Conservation (phyloP, 805 yeast genomes). For the Spathaspora boniae region DNA sequence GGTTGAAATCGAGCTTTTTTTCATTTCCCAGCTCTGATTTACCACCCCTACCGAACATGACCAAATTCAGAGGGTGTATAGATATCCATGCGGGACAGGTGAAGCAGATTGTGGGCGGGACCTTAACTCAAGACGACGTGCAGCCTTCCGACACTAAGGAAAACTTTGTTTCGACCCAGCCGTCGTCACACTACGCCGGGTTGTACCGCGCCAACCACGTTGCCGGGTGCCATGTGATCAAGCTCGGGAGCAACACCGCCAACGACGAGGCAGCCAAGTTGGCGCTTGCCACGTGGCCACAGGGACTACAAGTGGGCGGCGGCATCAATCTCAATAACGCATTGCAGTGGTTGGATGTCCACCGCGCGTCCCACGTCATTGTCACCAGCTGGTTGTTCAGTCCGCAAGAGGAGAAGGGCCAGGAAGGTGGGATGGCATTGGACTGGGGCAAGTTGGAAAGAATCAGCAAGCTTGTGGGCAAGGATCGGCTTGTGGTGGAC, state of each 20-base stretch:
- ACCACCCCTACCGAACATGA: slow-evolving; percentile 47
- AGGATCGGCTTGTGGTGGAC: slow-evolving; percentile 72
- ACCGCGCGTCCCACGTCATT: slow-evolving; percentile 82
- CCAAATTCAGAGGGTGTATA: slow-evolving; percentile 88
- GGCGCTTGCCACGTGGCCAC: slow-evolving; percentile 76
- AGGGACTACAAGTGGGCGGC: slow-evolving; percentile 82
- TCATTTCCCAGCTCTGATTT: slow-evolving; percentile 1
- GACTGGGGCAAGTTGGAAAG: slow-evolving; percentile 49
- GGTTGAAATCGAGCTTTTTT: too few species aligned
- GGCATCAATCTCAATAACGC: slow-evolving; percentile 82
- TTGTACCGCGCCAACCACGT: slow-evolving; percentile 61
- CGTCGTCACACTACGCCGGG: slow-evolving; percentile 71
- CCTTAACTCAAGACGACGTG: slow-evolving; percentile 51
- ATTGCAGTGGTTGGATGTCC: slow-evolving; percentile 61
- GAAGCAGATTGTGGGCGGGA: slow-evolving; percentile 95
- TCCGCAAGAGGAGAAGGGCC: slow-evolving; percentile 44
- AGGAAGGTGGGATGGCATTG: too few species aligned
- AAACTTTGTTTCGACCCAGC: slow-evolving; percentile 74
- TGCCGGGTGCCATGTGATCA: slow-evolving; percentile 86
- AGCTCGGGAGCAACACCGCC: slow-evolving; percentile 70
- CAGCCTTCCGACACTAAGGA: slow-evolving; percentile 25
- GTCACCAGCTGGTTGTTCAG: slow-evolving; percentile 91
- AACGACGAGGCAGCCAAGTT: slow-evolving; percentile 80
- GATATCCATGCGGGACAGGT: slow-evolving; percentile 95
- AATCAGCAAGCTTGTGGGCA: slow-evolving; percentile 59